Base-by-base conservation (phyloP, 176 grass and related monocot species). In the Triticum timopheevii region DNA sequence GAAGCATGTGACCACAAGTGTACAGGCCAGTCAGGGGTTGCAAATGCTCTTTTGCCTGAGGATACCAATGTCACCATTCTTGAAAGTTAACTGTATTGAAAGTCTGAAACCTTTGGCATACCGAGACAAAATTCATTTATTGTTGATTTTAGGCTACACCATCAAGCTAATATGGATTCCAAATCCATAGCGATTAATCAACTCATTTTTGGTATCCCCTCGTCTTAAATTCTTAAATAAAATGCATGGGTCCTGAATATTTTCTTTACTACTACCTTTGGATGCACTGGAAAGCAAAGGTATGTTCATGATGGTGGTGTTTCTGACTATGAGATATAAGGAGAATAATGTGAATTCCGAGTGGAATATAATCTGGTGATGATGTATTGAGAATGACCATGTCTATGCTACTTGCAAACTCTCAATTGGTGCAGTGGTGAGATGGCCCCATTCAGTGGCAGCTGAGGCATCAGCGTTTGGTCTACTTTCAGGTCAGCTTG, bases 21-120 rank as follows among this genome's bases (percentile, higher is more conserved):
- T 52, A 52, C 40, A 88, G 86, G 61, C 58, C 61, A 73, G 81
- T 91, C 63, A 74, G 58, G 65, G 85, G 79, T 74, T 87, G 90
- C 90, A 92, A 92, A 90, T 94, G 85, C 61, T 92, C 17, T 84
- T 84, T 82, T 77, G 67, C 75, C 75, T 75, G 83, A 88, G 80
- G 70, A 80, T 65, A 80, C 80, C 56, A 83, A 80, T 84, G 81
- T 40, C 73, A 84, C 45, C n/a, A 82, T 80, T 83, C 31, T 76
- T 80, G 17, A 56, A 56, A 56, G 52, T 42, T 34, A 64, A 36
- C 68, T 85, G 13, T 79, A 59, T 87, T 38, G 44, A 52, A 66
- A 56, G 59, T 84, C 47, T 38, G 45, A 68, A 74, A 56, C 50
- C 79, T 87, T 86, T 13, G 15, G 64, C 85, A 86, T 67, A 87